Percentiles rank a stretch among this genome's conserved stretches.
phyloP scores from a whole-genome alignment of 257 asterid species.

The Cruciata laevipes region DNA sequence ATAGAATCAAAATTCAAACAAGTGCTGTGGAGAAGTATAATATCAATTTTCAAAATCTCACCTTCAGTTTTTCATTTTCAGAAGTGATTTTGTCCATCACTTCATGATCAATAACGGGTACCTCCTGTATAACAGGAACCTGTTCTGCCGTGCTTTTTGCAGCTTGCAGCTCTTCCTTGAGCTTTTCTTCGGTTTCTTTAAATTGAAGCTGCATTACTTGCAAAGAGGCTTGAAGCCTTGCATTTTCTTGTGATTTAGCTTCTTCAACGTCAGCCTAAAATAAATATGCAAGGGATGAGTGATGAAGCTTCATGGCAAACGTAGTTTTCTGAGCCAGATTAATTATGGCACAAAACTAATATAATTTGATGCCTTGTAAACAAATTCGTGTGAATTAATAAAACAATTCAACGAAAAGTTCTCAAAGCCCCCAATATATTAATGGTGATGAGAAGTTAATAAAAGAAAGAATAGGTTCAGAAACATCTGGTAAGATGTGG shows the following conservation, averaged over 20 bases:
- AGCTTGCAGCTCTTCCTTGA: constrained; percentile 59
- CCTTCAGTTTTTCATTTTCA: constrained; percentile 88
- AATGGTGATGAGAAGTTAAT: not conserved
- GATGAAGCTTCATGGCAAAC: not conserved
- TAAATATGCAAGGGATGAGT: constrained; percentile 12
- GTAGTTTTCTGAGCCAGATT: not conserved
- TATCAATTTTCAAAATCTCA: constrained; percentile 18
- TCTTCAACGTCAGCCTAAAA: constrained; percentile 83
- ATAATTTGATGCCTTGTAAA: not conserved
- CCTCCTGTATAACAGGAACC: constrained; percentile 68
- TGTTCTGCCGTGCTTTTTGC: constrained; percentile 54
- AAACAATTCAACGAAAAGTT: not conserved
- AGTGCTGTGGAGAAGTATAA: not conserved
- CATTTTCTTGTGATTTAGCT: constrained; percentile 85
- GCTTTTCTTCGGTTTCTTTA: constrained; percentile 66
- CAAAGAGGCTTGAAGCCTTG: constrained; percentile 70
- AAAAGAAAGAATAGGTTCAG: not conserved
- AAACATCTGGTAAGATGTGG: not conserved
- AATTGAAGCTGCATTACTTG: constrained; percentile 74
- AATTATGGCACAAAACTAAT: too few relatives aligned
- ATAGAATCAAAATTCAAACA: constrained; percentile 5
- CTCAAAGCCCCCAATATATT: not conserved
- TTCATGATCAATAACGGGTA: constrained; percentile 84
- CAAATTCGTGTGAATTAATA: not conserved
- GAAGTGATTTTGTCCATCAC: constrained; percentile 61